Base-by-base conservation (phyloP, 2,329 filamentous ascomycete genomes). In the Fusarium tjaetaba region DNA sequence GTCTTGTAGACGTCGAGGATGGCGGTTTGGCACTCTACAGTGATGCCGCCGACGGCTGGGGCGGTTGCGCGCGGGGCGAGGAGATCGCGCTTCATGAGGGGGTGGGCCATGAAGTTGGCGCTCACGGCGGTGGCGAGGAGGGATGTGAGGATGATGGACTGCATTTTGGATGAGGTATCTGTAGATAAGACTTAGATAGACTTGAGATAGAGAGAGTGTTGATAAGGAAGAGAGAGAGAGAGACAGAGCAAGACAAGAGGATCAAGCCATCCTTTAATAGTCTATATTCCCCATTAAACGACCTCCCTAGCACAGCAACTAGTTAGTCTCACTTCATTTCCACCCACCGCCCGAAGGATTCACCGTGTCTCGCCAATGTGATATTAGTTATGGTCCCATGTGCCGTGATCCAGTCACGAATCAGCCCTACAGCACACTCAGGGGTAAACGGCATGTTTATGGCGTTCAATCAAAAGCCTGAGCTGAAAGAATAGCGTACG, bases 21-120 rank as follows among this genome's bases (percentile, higher is more conserved):
- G 52, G 74, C 77, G 22, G 62, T 51, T 55, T 73, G 69, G 70
- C 81, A 82, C 52, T 68, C 48, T 18, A 60, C 48, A 58, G 65
- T 62, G 56, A 72, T 56, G 48, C 53, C 49, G 55, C 45, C 63
- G 39, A 34, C 45, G 14, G 48, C 56, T 32, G 60, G 16, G 5
- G 41, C 73, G 26, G 78, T 79, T 59, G 75, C 68, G 32, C 80
- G 80, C 13, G 79, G 75, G 5, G 73, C 48, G 55, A 79, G 55
- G 49, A 72, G 61, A 52, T 72, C 72, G 62, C 76, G 78, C 68
- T 74, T 75, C 74, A 78, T 71, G 61, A 78, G 71, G 42, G 77
- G 74, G 55, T 80, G 76, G n/a, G 74, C 70, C 71, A 79, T 76
- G 74, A 78, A 77, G 72, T 79, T 75, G 61, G 63, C 63, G 34